Evolutionary conservation across 2,329 filamentous ascomycete genomes (phyloP).

Genomic region (Colletotrichum viniferum): DNA sequence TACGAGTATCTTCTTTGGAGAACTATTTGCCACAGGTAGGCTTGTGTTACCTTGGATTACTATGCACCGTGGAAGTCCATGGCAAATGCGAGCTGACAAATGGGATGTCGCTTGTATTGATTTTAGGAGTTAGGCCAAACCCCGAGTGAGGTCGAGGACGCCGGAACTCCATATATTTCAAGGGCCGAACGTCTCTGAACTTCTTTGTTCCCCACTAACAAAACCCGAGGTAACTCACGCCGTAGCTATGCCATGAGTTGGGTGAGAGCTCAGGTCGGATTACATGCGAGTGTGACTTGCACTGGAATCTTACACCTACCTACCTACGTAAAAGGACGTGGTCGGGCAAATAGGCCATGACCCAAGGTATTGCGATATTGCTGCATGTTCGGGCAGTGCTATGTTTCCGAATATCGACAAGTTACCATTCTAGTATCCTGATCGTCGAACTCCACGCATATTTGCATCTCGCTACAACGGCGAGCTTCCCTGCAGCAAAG

Average conservation of each 20-base stretch:
- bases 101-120: neutral
- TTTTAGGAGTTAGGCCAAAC: neutral
- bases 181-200: neutral
- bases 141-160: neutral
- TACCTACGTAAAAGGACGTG: neutral
- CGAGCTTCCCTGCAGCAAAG: neutral
- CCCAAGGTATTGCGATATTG: neutral
- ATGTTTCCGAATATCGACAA: neutral
- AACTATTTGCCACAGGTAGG: neutral
- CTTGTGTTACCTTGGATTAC: neutral
- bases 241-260: neutral
- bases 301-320: neutral
- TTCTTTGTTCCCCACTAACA: fast-evolving
- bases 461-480: neutral
- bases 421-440: neutral
- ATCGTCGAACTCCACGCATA: neutral
- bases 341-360: neutral
- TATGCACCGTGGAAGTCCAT: neutral
- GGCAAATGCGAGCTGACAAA: neutral
- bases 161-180: neutral
- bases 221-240: fast-evolving
- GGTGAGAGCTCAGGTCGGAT: neutral
- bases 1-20: neutral
- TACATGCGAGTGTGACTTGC: neutral
- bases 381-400: neutral